Base-by-base conservation (phyloP, 2,329 filamentous ascomycete genomes). In the Pseudogymnoascus sp. region DNA sequence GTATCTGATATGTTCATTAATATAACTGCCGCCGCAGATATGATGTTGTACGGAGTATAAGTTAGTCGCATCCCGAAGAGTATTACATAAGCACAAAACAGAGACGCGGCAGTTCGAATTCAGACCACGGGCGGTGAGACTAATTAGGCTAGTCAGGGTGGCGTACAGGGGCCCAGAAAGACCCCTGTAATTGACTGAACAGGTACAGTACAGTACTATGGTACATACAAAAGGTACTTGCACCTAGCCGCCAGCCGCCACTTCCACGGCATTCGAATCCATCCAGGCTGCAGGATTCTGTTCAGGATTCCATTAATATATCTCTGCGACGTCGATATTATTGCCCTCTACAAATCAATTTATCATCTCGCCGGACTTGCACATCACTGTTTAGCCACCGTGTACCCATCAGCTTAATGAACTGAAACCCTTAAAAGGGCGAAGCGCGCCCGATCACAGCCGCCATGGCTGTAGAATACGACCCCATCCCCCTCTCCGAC, bases 401-500 rank as follows among this genome's bases (percentile, higher is more conserved):
- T 31, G 31, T 11, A 31, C n/a, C 10, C 10, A 56, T 19, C 26
- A 33, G 50, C 26, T 16, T 56, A 33, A 56, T 56, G 50, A 56
- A 56, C 50, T 56, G 28, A 35, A 56, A 2, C 28, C n/a, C 28
- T 10, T 6, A 33, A 33, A 12, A 33, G 28, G 50, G 50, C 50
- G 50, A 56, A 56, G 50, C 26, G 28, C 50, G 50, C 50, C 50
- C 50, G 16, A 56, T 12, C 50, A 33, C 50, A 56, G 50, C 6
- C 50, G 50, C 28, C n/a, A 56, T 56, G 50, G 50, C 50, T 56
- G 50, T 56, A 56, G 28, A 56, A 35, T 56, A 56, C 50, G 50
- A 56, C 28, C 50, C 28, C 16, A 56, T 56, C 11, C 50, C 50
- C 28, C 50, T 56, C 50, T 33, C 50, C 10, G 50, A 56, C 50